These are phyloP conservation scores for Plasmodium berghei DNA, from an alignment of 169 alveolate species.

Conservation along the genomic window DNA sequence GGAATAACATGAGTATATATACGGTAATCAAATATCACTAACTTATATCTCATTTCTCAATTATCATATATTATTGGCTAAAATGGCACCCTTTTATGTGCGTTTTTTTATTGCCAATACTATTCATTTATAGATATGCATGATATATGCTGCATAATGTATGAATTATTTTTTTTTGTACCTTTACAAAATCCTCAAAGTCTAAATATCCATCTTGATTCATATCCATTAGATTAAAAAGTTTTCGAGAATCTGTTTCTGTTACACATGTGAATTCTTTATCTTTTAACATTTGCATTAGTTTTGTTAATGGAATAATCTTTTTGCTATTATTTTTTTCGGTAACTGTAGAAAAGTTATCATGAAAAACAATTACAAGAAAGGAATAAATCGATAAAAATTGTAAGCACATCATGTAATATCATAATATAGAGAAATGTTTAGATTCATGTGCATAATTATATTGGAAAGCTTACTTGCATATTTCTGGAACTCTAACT, in stretches of 20 bases:
- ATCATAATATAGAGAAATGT: background rate
- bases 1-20: no score
- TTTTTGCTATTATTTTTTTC: constrained; percentile 73
- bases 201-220: constrained; percentile 70
- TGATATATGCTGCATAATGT: background rate
- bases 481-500: constrained; percentile 80
- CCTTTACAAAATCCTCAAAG: constrained; percentile 67
- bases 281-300: constrained; percentile 74
- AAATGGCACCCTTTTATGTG: no score
- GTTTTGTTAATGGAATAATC: constrained; percentile 61
- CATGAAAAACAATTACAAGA: background rate
- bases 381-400: background rate
- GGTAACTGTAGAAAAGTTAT: constrained; percentile 26
- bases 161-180: background rate
- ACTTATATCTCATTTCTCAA: no score
- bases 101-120: no score
- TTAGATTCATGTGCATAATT: background rate
- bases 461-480: constrained; percentile 64
- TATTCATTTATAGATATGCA: background rate
- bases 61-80: no score
- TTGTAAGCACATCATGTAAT: background rate
- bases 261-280: constrained; percentile 76
- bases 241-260: constrained; percentile 49
- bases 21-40: no score
- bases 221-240: constrained; percentile 61